Evolutionary conservation across 1,139 yeast species (phyloP).

Genomic region (Candida labiduridarum): DNA sequence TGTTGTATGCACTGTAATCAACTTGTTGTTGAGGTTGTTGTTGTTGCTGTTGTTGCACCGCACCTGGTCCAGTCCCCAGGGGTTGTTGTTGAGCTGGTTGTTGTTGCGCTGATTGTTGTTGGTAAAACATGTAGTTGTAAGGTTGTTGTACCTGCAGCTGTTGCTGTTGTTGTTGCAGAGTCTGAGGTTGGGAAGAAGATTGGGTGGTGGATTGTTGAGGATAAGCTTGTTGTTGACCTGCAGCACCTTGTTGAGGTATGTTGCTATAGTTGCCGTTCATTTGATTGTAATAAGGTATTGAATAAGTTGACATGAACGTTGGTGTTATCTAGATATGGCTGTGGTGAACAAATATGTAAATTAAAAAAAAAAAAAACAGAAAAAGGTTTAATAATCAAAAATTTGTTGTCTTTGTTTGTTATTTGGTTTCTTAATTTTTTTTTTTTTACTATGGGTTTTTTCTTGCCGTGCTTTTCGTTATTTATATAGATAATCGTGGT

Average conservation of each 20-base stretch:
- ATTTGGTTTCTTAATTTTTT: not conserved
- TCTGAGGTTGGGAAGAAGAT: not conserved
- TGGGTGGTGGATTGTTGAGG: constrained; percentile 11
- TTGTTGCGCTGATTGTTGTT: constrained; percentile 16
- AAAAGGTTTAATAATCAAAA: not conserved
- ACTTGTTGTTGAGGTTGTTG: constrained; percentile 14
- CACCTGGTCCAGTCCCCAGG: too few relatives aligned
- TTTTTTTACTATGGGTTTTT: not conserved
- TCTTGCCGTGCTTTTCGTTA: not conserved
- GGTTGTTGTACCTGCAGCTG: constrained; percentile 19
- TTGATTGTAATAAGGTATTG: constrained; percentile 14
- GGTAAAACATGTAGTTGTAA: constrained; percentile 26
- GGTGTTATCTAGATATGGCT: not conserved
- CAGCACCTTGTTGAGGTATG: constrained; percentile 16
- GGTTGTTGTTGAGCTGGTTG: not conserved
- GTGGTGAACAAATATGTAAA: not conserved
- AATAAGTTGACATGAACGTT: constrained; percentile 15
- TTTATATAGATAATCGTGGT: not conserved
- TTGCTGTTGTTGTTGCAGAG: constrained; percentile 5
- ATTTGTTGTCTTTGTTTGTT: constrained; percentile 1
- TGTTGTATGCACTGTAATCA: constrained; percentile 10
- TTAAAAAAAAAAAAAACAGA: not conserved
- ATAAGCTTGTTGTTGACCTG: constrained; percentile 14
- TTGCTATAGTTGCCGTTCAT: constrained; percentile 20
- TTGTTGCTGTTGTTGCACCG: constrained; percentile 10